These are phyloP conservation scores for Exidia glandulosa DNA, from an alignment of 768 basidiomycete species.

Conservation along the genomic window DNA sequence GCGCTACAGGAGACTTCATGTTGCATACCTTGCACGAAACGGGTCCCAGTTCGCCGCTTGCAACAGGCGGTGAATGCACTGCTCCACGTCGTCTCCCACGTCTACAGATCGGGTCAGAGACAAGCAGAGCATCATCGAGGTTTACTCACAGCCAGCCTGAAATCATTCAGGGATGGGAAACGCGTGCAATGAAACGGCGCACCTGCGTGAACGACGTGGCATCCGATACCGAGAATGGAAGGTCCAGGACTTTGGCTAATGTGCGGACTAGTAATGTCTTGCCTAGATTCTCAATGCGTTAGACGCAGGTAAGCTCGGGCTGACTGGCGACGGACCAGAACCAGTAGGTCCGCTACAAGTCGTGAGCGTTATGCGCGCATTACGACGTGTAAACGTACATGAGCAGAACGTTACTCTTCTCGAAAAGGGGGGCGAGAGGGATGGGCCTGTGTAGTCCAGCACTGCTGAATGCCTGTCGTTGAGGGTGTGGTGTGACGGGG, in stretches of 20 bases:
- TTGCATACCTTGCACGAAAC: conserved; percentile 67
- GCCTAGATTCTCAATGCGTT: conserved; percentile 31
- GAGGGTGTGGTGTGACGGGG: conserved; percentile 52
- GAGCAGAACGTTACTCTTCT: conserved; percentile 94
- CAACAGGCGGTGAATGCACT: conserved; percentile 74
- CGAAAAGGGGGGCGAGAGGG: conserved; percentile 46
- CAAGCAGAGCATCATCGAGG: too few species aligned
- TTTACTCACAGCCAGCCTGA: conserved; percentile 59
- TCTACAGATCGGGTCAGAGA: conserved; percentile 32
- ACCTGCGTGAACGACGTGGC: conserved; percentile 93
- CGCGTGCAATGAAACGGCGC: conserved; percentile 6
- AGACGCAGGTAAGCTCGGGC: neutral
- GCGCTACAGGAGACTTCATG: neutral
- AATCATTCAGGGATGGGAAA: neutral
- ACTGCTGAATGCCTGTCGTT: conserved; percentile 28
- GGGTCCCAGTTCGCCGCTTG: conserved; percentile 90
- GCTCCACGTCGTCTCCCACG: conserved; percentile 95
- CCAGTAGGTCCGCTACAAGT: conserved; percentile 61
- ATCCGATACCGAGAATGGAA: conserved; percentile 89
- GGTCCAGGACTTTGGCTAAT: conserved; percentile 81
- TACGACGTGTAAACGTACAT: conserved; percentile 44
- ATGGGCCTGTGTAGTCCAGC: conserved; percentile 33
- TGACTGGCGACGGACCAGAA: conserved; percentile 40
- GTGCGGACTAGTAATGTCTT: conserved; percentile 89
- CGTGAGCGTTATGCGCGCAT: conserved; percentile 5